A percentile compares a stretch with the other conserved stretches of the same genome.
These are phyloP conservation scores for Verticillium klebahnii DNA, from an alignment of 2,329 filamentous ascomycete genomes.

Conservation along the genomic window DNA sequence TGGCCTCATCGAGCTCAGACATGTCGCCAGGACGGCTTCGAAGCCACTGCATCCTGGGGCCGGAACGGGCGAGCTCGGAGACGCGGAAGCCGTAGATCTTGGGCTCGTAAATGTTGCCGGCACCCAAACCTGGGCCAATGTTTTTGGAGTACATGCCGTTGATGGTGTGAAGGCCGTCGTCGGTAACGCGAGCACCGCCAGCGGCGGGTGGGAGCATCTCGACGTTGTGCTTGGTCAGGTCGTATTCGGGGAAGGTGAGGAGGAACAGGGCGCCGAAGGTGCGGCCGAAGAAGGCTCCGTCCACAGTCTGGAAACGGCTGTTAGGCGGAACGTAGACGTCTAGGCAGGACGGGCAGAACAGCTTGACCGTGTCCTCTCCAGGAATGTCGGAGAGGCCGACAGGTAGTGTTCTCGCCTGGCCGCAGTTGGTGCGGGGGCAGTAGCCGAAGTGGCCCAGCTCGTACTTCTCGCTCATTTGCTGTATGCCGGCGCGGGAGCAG, in stretches of 20 bases:
- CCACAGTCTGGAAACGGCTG: slow-evolving; percentile 93
- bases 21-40: slow-evolving; percentile 77
- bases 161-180: slow-evolving; percentile 51
- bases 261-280: slow-evolving; percentile 97
- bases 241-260: slow-evolving; percentile 96
- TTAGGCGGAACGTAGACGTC: slow-evolving; percentile 98
- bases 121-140: slow-evolving; percentile 81
- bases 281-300: slow-evolving; percentile 96
- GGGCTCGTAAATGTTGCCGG: slow-evolving; percentile 83
- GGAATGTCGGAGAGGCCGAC: slow-evolving; percentile 93
- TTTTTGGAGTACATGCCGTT: slow-evolving; percentile 88
- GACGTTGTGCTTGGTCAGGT: slow-evolving; percentile 69
- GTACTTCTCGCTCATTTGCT: slow-evolving; percentile 99
- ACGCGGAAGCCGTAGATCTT: slow-evolving; percentile 96
- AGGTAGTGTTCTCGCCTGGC: slow-evolving; percentile 82
- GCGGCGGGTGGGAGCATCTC: slow-evolving; percentile 44
- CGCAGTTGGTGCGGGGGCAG: slow-evolving; percentile 92
- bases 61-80: slow-evolving; percentile 81
- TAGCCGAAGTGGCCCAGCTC: slow-evolving; percentile 93
- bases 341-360: slow-evolving; percentile 94
- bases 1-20: slow-evolving; percentile 78
- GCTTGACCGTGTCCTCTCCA: slow-evolving; percentile 94
- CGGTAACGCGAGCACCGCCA: slow-evolving; percentile 23
- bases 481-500: slow-evolving; percentile 90
- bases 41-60: slow-evolving; percentile 96